Conservation (phyloP, 768 basidiomycete genomes). For the Boletus patriciae region DNA sequence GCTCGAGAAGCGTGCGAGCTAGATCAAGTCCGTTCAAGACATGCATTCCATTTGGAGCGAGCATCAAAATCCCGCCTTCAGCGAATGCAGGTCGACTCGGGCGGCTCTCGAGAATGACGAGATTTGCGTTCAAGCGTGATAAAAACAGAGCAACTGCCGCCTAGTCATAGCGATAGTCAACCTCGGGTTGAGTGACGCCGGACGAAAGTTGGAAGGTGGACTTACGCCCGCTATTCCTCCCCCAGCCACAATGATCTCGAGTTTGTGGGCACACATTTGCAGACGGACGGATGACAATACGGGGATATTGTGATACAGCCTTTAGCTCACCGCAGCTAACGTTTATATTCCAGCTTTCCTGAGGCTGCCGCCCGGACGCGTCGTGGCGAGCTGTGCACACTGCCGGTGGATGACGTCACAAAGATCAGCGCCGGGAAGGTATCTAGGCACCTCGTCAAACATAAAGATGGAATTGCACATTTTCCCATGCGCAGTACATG, state of each 20-base stretch:
- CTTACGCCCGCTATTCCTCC: constrained; percentile 31
- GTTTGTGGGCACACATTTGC: constrained; percentile 17
- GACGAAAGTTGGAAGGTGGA: neutral
- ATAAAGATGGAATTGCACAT: too few relatives aligned
- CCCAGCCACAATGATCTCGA: constrained; percentile 29
- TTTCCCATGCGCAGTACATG: too few relatives aligned
- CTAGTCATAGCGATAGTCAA: constrained; percentile 9
- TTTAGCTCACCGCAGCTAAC: neutral
- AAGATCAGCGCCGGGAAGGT: neutral
- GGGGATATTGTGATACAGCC: neutral
- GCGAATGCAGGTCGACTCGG: constrained; percentile 13
- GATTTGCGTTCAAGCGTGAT: constrained; percentile 18
- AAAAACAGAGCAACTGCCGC: constrained; percentile 26
- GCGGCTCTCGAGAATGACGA: constrained; percentile 27
- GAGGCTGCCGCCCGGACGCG: constrained; percentile 27
- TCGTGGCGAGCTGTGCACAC: constrained; percentile 5
- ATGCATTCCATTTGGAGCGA: constrained; percentile 32
- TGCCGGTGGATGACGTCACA: constrained; percentile 8
- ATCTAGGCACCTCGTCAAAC: too few relatives aligned
- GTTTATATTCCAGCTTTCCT: constrained; percentile 7
- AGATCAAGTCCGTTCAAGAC: constrained; percentile 29
- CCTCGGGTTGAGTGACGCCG: neutral
- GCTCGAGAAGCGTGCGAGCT: constrained; percentile 23
- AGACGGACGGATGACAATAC: neutral
- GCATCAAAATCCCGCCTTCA: constrained; percentile 30